phyloP scores from a whole-genome alignment of 768 basidiomycete species.

The Rhodosporidiobolus sp. region DNA sequence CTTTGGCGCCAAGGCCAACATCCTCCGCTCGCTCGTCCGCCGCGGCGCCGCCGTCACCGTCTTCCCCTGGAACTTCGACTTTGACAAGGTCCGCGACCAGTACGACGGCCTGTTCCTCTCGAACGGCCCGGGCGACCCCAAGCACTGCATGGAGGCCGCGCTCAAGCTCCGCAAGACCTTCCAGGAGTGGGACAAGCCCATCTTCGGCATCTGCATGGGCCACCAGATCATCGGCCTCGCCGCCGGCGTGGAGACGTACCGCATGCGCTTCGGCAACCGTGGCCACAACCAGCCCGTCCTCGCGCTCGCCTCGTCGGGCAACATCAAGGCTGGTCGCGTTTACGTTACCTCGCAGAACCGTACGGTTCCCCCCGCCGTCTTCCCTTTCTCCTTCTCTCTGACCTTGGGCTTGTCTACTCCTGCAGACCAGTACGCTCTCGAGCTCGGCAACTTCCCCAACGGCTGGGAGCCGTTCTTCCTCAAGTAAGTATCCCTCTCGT shows the following conservation, averaged over 20 bases:
- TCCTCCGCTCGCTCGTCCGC: conserved; percentile 83
- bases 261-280: conserved; percentile 99
- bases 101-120: conserved; percentile 93
- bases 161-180: conserved; percentile 75
- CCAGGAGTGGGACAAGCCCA: conserved; percentile 81
- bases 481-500: conserved; percentile 54
- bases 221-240: conserved; percentile 98
- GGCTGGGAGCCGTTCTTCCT: conserved; percentile 99
- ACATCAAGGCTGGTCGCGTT: conserved; percentile 90
- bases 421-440: conserved; percentile 95
- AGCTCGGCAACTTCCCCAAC: conserved; percentile 86
- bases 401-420: conserved; percentile 17
- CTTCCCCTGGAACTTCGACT: conserved; percentile 95
- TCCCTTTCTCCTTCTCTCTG: background rate
- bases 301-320: conserved; percentile 86
- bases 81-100: conserved; percentile 82
- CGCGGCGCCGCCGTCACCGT: conserved; percentile 91
- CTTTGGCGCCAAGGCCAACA: conserved; percentile 97
- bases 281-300: conserved; percentile 99
- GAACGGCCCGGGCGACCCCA: conserved; percentile 95
- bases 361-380: conserved; percentile 45
- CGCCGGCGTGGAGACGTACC: conserved; percentile 90
- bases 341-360: conserved; percentile 82
- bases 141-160: conserved; percentile 80
- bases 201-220: conserved; percentile 99